Base-by-base conservation (phyloP, 345 rosid genomes). In the Rubroshorea leprosula region DNA sequence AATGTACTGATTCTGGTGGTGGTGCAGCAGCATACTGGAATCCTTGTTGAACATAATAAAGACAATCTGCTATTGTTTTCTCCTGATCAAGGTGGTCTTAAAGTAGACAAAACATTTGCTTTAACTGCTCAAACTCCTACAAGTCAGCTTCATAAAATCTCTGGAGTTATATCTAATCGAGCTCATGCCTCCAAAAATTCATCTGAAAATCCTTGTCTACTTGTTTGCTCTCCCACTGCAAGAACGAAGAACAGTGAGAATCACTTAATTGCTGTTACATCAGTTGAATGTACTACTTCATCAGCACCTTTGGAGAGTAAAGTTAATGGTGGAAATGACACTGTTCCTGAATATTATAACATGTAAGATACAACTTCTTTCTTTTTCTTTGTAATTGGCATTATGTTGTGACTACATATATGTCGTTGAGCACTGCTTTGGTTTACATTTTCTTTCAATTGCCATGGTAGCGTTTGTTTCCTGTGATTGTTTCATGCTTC, bases 41-140 rank as follows among this genome's bases (percentile, higher is more conserved):
- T 82, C 67, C 89, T 82, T 58, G 62, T 68, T 62, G 96, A 85
- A 61, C 84, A 62, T 55, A 82, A 83, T 49, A 52, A 69, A 64
- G 66, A 72, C 61, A 79, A 85, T 72, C 46, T 65, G 55, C 55
- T 60, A 29, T 44, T 78, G 61, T 74, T 82, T 70, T 74, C 94
- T 72, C 88, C 94, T 61, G 63, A 74, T 65, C 82, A 78, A 74
- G 70, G 63, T 66, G 69, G 70, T 54, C 51, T 61, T 26, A 78
- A 72, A 62, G 76, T 71, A 45, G 80, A 66, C 41, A 71, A 70
- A 61, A 12, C 74, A 52, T 56, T 67, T 31, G 67, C 70, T 58
- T 71, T 80, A 29, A 74, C 61, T 39, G 44, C 56, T 57, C 65
- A 23, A 55, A 78, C 87, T 43, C 95, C 90, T 31, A 74, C 73